Evolutionary conservation across 2,329 filamentous ascomycete species (phyloP).

Genomic region (Chaetomiaceae sp.): DNA sequence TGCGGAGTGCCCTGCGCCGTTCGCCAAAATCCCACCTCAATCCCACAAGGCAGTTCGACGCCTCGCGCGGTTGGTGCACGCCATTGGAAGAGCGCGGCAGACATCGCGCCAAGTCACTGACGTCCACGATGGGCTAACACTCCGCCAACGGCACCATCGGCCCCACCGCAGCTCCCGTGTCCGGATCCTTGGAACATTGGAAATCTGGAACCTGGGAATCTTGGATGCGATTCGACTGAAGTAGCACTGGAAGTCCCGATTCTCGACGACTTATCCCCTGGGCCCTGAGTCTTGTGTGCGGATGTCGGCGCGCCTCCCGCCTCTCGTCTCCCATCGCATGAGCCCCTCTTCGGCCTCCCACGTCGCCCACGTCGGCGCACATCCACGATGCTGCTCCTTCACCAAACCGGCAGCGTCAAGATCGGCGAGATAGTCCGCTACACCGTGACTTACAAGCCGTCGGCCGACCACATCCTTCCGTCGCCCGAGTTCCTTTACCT

Average conservation of each 20-base stretch:
- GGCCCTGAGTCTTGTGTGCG: no score
- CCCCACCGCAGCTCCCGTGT: conserved; percentile 6
- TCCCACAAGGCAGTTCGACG: no score
- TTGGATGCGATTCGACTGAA: conserved; percentile 1
- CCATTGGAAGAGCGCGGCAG: neutral
- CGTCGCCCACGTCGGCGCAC: neutral
- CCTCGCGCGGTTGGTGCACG: no score
- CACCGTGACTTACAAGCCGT: conserved; percentile 87
- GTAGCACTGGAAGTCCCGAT: no score
- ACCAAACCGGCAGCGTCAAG: conserved; percentile 87
- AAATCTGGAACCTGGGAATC: no score
- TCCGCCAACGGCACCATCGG: neutral
- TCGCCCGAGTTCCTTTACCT: conserved; percentile 76
- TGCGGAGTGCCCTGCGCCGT: no score
- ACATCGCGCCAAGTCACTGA: conserved; percentile 1
- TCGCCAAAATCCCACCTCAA: no score
- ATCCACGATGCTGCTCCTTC: conserved; percentile 73
- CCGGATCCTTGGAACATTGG: no score
- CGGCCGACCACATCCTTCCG: conserved; percentile 82
- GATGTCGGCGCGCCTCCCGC: no score
- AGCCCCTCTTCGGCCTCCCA: neutral
- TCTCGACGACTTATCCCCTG: no score
- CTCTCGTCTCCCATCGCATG: neutral
- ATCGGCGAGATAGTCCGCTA: conserved; percentile 92
- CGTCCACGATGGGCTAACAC: conserved; percentile 11